Percentiles rank a stretch among this genome's conserved stretches.
phyloP scores from a whole-genome alignment of 192 early-diverging fungal genomes.

The Funneliformis geosporum region DNA sequence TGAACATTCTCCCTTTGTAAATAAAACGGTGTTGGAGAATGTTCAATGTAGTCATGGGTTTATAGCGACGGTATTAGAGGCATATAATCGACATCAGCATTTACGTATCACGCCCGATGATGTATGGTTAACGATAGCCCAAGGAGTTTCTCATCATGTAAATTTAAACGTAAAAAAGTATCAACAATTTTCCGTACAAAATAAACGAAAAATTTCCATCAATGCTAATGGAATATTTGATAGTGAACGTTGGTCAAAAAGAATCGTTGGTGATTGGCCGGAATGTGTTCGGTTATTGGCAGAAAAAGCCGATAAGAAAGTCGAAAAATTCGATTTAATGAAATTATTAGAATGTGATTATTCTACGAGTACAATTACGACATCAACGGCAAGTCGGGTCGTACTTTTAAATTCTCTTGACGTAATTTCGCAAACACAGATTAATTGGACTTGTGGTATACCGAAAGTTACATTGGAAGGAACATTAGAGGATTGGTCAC shows the following conservation, averaged over 20 bases:
- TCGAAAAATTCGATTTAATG: constrained; percentile 5
- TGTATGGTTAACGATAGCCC: constrained; percentile 20
- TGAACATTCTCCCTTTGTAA: neutral
- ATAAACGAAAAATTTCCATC: constrained; percentile 12
- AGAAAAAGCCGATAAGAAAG: neutral
- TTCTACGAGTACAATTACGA: neutral
- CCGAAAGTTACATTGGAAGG: constrained; percentile 18
- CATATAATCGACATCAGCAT: constrained; percentile 5
- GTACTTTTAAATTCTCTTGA: constrained; percentile 11
- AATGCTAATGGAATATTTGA: constrained; percentile 13
- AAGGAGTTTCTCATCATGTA: constrained; percentile 21
- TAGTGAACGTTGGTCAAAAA: neutral
- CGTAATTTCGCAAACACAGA: neutral
- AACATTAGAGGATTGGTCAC: constrained; percentile 6
- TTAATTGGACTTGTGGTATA: constrained; percentile 24
- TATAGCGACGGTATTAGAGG: neutral
- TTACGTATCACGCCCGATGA: constrained; percentile 3
- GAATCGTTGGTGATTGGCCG: constrained; percentile 10
- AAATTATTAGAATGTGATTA: constrained; percentile 23
- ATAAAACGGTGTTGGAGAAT: neutral
- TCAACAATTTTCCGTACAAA: neutral
- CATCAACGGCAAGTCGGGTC: constrained; percentile 14
- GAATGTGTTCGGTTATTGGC: neutral
- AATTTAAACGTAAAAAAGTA: constrained; percentile 21
- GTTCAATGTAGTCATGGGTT: neutral